These are phyloP conservation scores for Alternaria solani DNA, from an alignment of 2,329 filamentous ascomycete species.

Conservation along the genomic window DNA sequence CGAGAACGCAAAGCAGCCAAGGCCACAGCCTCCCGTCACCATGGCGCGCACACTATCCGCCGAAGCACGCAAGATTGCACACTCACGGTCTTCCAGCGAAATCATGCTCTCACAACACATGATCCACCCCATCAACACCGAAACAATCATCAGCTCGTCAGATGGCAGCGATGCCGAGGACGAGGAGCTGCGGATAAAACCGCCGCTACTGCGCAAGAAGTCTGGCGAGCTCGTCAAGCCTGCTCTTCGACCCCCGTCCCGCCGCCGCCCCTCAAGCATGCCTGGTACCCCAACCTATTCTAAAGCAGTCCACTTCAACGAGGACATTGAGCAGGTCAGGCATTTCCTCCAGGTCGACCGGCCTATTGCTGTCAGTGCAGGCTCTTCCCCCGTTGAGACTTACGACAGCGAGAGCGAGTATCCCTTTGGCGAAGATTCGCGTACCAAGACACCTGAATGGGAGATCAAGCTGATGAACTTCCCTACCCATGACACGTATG, in stretches of 20 bases:
- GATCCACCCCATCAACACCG: constrained; percentile 53
- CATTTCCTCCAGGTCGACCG: constrained; percentile 95
- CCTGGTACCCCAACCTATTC: constrained; percentile 94
- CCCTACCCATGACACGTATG: constrained; percentile 67
- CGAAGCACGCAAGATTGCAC: constrained; percentile 67
- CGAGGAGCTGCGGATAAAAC: constrained; percentile 70
- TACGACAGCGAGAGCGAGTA: constrained; percentile 91
- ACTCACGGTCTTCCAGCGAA: constrained; percentile 68
- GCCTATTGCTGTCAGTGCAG: constrained; percentile 93
- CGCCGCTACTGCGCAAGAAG: constrained; percentile 97
- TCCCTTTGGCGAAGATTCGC: constrained; percentile 71
- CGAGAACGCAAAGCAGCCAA: constrained; percentile 23
- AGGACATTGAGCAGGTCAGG: constrained; percentile 92
- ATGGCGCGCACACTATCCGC: constrained; percentile 55
- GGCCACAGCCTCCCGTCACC: constrained; percentile 28
- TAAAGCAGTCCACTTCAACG: constrained; percentile 98
- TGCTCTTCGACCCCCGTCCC: constrained; percentile 81
- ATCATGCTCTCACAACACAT: constrained; percentile 58
- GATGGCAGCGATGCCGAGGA: constrained; percentile 64
- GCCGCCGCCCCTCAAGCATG: constrained; percentile 90
- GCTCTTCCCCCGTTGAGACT: constrained; percentile 87
- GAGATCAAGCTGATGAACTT: constrained; percentile 88
- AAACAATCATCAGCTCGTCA: constrained; percentile 55
- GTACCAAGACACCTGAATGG: constrained; percentile 72
- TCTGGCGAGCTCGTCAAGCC: constrained; percentile 96